Evolutionary conservation across 768 basidiomycete species (phyloP).

Genomic region (Lentinula lateritia): DNA sequence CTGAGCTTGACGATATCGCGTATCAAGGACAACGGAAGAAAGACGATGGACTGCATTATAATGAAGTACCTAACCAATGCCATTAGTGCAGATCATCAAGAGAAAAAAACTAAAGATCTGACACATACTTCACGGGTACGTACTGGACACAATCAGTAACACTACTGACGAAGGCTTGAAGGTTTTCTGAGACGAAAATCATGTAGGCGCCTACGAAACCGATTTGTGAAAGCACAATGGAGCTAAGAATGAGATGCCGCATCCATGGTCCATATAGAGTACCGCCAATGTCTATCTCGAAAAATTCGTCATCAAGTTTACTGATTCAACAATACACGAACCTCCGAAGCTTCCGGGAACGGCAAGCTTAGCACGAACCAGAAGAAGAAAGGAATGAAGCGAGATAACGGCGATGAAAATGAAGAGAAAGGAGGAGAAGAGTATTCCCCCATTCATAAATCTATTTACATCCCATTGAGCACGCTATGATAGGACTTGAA

Average conservation of each 20-base stretch:
- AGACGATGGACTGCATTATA: slow-evolving; percentile 74
- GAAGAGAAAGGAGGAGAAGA: slow-evolving; percentile 81
- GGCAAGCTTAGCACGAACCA: slow-evolving; percentile 81
- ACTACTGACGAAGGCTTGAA: slow-evolving; percentile 37
- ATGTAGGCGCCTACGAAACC: slow-evolving; percentile 90
- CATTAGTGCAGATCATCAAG: neutral
- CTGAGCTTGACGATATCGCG: slow-evolving; percentile 94
- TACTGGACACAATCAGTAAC: neutral
- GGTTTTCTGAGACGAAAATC: slow-evolving; percentile 92
- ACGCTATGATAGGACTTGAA: slow-evolving; percentile 1
- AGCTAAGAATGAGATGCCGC: slow-evolving; percentile 82
- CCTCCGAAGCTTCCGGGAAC: slow-evolving; percentile 94
- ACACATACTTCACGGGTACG: slow-evolving; percentile 6
- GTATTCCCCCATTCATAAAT: slow-evolving; percentile 91
- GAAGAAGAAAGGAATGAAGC: slow-evolving; percentile 87
- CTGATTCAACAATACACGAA: slow-evolving; percentile 25
- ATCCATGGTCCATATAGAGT: slow-evolving; percentile 88
- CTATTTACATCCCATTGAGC: slow-evolving; percentile 29
- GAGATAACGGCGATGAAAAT: slow-evolving; percentile 81
- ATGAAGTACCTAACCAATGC: slow-evolving; percentile 46
- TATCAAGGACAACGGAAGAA: slow-evolving; percentile 85
- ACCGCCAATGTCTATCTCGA: slow-evolving; percentile 80
- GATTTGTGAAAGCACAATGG: slow-evolving; percentile 85
- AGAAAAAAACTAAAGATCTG: neutral
- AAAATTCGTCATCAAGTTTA: neutral